Percentiles rank a stretch among this genome's conserved stretches.
phyloP scores from a whole-genome alignment of 768 basidiomycete species.

The Lyophyllum shimeji region DNA sequence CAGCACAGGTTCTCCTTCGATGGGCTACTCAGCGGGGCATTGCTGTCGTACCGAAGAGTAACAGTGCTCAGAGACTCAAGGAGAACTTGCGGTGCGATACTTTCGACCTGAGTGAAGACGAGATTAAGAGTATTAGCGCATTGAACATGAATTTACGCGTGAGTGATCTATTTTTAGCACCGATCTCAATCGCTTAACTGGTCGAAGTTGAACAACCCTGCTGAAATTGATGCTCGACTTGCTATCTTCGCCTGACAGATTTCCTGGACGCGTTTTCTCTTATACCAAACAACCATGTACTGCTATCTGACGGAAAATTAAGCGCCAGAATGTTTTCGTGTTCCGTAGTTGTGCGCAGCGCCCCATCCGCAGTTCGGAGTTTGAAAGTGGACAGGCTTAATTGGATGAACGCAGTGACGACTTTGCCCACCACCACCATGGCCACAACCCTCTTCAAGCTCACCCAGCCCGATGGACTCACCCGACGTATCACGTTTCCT shows the following conservation, averaged over 20 bases:
- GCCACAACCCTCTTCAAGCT: conserved; percentile 65
- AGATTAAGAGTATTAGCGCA: conserved; percentile 54
- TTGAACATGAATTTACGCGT: conserved; percentile 69
- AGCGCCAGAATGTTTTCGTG: neutral
- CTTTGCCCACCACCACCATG: conserved; percentile 31
- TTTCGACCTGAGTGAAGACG: conserved; percentile 54
- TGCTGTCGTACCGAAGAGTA: conserved; percentile 76
- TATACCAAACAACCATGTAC: neutral
- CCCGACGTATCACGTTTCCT: conserved; percentile 58
- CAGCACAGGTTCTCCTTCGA: conserved; percentile 73
- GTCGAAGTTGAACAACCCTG: conserved; percentile 67
- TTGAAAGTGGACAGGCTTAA: conserved; percentile 10
- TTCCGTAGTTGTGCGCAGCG: conserved; percentile 11
- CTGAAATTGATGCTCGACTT: conserved; percentile 61
- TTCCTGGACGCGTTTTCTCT: neutral
- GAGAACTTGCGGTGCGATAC: conserved; percentile 46
- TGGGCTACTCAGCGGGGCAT: conserved; percentile 79
- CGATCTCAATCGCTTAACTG: conserved; percentile 7
- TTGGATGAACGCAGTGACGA: neutral
- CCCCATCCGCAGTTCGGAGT: conserved; percentile 21
- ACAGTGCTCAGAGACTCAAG: conserved; percentile 40
- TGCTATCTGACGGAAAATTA: neutral
- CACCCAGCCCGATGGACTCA: conserved; percentile 51
- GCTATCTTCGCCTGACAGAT: conserved; percentile 64
- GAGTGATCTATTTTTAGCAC: conserved; percentile 22